These are phyloP conservation scores for Cornus kousa DNA, from an alignment of 148 eudicot species.

Conservation along the genomic window DNA sequence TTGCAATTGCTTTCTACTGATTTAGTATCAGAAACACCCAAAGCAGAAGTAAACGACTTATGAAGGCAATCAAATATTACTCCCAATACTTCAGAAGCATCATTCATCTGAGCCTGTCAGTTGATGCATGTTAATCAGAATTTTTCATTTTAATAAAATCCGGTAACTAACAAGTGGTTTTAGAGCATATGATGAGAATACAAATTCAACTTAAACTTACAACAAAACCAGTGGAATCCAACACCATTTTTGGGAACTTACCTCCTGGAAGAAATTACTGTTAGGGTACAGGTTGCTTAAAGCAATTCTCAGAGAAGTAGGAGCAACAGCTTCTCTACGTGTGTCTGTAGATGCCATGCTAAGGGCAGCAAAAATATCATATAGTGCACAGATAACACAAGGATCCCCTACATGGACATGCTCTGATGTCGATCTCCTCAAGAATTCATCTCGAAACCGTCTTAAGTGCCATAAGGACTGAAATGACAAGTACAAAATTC, in stretches of 20 bases:
- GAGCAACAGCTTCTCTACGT: constrained; percentile 71
- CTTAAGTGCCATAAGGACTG: constrained; percentile 91
- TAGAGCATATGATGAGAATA: not conserved
- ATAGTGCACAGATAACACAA: constrained; percentile 92
- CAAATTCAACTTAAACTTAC: not conserved
- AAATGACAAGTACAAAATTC: constrained; percentile 3
- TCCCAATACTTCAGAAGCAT: constrained; percentile 93
- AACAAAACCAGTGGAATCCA: not conserved
- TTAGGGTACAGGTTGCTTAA: constrained; percentile 83
- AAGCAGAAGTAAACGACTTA: constrained; percentile 50
- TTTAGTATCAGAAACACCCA: constrained; percentile 48
- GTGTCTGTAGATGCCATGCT: constrained; percentile 49
- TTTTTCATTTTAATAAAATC: not conserved
- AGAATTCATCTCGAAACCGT: constrained; percentile 77
- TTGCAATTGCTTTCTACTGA: constrained; percentile 52
- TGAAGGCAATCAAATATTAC: constrained; percentile 90
- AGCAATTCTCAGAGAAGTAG: constrained; percentile 85
- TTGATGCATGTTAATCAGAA: not conserved
- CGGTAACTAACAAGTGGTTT: not conserved
- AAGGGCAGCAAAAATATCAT: constrained; percentile 74
- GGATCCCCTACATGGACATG: constrained; percentile 92
- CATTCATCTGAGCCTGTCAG: constrained; percentile 93
- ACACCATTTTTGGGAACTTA: constrained; percentile 14
- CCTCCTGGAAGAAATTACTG: constrained; percentile 95
- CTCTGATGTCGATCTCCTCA: constrained; percentile 61